A percentile compares a stretch with the other conserved stretches of the same genome.
phyloP scores from a whole-genome alignment of 805 yeast species.

The Candida peoriensis region DNA sequence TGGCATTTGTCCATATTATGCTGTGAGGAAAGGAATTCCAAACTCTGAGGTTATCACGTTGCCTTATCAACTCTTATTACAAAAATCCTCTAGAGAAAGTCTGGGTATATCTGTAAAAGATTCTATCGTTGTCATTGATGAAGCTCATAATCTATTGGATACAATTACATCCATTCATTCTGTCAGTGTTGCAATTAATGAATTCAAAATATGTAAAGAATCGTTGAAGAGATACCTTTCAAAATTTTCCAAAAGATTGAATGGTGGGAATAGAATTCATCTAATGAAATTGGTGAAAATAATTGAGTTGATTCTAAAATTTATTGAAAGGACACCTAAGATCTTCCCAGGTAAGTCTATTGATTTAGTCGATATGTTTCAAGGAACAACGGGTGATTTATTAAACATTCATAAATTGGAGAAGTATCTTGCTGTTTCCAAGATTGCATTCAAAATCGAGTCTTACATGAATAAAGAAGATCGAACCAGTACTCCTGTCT shows the following conservation, averaged over 20 bases:
- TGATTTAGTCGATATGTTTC: constrained; percentile 46
- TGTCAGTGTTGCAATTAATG: constrained; percentile 44
- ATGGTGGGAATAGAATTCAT: constrained; percentile 66
- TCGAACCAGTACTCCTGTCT: constrained; percentile 36
- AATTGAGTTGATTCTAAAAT: constrained; percentile 45
- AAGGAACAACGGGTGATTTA: constrained; percentile 57
- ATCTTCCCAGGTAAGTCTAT: constrained; percentile 51
- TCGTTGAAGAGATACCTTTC: constrained; percentile 51
- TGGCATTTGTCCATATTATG: constrained; percentile 78
- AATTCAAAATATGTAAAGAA: constrained; percentile 38
- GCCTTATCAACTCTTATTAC: constrained; percentile 72
- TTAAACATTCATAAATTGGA: constrained; percentile 67
- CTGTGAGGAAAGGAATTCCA: constrained; percentile 51
- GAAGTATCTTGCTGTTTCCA: constrained; percentile 57
- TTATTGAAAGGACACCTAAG: constrained; percentile 33
- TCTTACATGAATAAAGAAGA: constrained; percentile 44
- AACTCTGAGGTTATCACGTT: constrained; percentile 72
- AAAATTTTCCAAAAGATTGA: constrained; percentile 61
- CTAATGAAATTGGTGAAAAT: constrained; percentile 58
- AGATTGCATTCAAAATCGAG: constrained; percentile 81
- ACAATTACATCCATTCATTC: constrained; percentile 70
- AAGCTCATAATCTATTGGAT: constrained; percentile 86
- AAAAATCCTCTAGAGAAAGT: constrained; percentile 57
- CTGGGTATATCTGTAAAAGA: constrained; percentile 55
- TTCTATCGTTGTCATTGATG: constrained; percentile 78